Conservation (phyloP, 139 green algal species). For the Chlorella sp. region DNA sequence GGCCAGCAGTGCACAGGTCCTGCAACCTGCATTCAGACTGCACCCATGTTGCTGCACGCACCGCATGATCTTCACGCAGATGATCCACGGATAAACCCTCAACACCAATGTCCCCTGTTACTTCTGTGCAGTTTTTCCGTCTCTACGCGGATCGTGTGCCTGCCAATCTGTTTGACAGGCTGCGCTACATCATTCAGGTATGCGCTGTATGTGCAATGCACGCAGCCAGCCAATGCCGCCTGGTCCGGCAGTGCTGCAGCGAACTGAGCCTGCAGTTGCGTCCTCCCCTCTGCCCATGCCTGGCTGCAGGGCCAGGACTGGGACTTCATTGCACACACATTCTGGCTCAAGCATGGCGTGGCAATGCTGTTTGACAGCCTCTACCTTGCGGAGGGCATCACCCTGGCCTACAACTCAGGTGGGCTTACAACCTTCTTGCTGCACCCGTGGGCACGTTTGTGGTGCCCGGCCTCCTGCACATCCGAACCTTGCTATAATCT, state of each 20-base stretch:
- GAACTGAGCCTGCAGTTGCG: neutral
- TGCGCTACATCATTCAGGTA: slow-evolving; percentile 90
- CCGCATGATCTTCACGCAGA: too few relatives aligned
- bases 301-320: slow-evolving; percentile 82
- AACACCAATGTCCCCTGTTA: too few relatives aligned
- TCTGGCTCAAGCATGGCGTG: slow-evolving; percentile 97
- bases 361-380: slow-evolving; percentile 89
- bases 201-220: neutral
- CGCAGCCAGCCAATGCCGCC: neutral
- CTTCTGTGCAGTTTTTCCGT: slow-evolving; percentile 78
- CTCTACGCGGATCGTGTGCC: slow-evolving; percentile 86
- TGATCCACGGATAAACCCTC: too few relatives aligned
- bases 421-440: slow-evolving; percentile 45
- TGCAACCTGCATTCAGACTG: neutral
- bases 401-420: slow-evolving; percentile 91
- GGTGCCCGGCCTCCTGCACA: neutral
- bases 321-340: slow-evolving; percentile 85
- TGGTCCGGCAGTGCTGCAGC: neutral
- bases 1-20: neutral
- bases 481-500: neutral
- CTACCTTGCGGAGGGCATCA: slow-evolving; percentile 85
- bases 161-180: slow-evolving; percentile 81
- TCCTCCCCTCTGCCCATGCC: neutral
- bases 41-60: neutral
- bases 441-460: neutral